phyloP scores from a whole-genome alignment of 768 basidiomycete species.

The Agaricus blazei region DNA sequence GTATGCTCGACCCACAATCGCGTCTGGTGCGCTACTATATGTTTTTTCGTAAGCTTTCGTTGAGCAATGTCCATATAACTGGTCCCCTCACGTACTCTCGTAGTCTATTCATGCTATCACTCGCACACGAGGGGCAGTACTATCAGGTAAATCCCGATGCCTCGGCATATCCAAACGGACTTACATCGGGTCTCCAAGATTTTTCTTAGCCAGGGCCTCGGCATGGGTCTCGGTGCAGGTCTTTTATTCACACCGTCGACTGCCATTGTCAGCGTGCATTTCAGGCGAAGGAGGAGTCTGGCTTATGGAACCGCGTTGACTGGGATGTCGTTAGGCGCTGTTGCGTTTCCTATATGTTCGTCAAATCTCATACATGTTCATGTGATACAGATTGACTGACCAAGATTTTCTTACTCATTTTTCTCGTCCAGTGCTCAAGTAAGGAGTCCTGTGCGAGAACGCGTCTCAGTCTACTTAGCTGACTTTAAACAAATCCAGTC shows the following conservation, averaged over 20 bases:
- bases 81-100: slow-evolving; percentile 13
- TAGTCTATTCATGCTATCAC: slow-evolving; percentile 38
- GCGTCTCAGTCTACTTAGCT: background rate
- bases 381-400: background rate
- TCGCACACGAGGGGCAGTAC: slow-evolving; percentile 35
- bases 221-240: slow-evolving; percentile 47
- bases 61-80: slow-evolving; percentile 8
- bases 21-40: slow-evolving; percentile 21
- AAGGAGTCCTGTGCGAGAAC: background rate
- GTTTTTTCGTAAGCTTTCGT: slow-evolving; percentile 20
- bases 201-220: slow-evolving; percentile 51
- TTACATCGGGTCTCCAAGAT: slow-evolving; percentile 20
- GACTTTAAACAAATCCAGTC: background rate
- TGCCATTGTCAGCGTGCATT: slow-evolving; percentile 40
- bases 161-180: background rate
- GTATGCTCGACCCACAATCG: slow-evolving; percentile 30
- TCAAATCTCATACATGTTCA: background rate
- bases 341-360: slow-evolving; percentile 29
- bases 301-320: slow-evolving; percentile 34
- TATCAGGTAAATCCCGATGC: slow-evolving; percentile 29
- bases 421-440: slow-evolving; percentile 17
- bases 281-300: slow-evolving; percentile 34
- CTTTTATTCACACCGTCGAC: slow-evolving; percentile 47
- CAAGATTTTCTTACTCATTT: background rate
- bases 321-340: slow-evolving; percentile 36